Percentiles rank a stretch among this genome's conserved stretches.
phyloP scores from a whole-genome alignment of 176 grass and related monocot species.

The Musa beccarii region DNA sequence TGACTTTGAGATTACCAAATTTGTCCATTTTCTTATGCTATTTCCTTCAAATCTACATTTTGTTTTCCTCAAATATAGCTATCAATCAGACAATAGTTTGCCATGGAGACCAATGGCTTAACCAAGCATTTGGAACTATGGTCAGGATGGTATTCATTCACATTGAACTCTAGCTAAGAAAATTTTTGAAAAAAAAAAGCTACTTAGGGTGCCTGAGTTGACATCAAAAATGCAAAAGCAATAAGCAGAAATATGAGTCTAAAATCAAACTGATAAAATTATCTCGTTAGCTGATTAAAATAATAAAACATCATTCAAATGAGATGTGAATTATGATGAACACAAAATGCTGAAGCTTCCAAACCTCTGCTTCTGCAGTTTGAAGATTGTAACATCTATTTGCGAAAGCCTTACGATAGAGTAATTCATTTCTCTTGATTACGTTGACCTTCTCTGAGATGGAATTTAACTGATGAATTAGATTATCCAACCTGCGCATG shows the following conservation, averaged over 20 bases:
- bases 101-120: too few relatives aligned
- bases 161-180: too few relatives aligned
- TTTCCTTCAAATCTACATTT: too few relatives aligned
- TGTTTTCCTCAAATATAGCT: too few relatives aligned
- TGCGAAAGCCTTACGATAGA: constrained; percentile 42
- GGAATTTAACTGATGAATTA: constrained; percentile 19
- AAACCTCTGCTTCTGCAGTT: constrained; percentile 67
- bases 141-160: too few relatives aligned
- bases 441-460: constrained; percentile 24
- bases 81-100: too few relatives aligned
- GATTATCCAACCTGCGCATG: constrained; percentile 35
- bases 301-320: not conserved
- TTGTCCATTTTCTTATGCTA: too few relatives aligned
- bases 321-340: not conserved
- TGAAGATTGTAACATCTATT: constrained; percentile 45
- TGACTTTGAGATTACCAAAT: too few relatives aligned
- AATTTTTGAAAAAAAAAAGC: not conserved
- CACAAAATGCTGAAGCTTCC: not conserved
- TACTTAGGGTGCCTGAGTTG: too few relatives aligned
- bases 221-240: too few relatives aligned
- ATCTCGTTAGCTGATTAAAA: not conserved
- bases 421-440: constrained; percentile 40
- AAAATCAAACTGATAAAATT: not conserved
- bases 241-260: too few relatives aligned
- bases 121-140: too few relatives aligned